Evolutionary conservation across 2,329 filamentous ascomycete species (phyloP), one percentile per base, ranked within the genome.

Genomic region (Pseudogymnoascus destructans): DNA sequence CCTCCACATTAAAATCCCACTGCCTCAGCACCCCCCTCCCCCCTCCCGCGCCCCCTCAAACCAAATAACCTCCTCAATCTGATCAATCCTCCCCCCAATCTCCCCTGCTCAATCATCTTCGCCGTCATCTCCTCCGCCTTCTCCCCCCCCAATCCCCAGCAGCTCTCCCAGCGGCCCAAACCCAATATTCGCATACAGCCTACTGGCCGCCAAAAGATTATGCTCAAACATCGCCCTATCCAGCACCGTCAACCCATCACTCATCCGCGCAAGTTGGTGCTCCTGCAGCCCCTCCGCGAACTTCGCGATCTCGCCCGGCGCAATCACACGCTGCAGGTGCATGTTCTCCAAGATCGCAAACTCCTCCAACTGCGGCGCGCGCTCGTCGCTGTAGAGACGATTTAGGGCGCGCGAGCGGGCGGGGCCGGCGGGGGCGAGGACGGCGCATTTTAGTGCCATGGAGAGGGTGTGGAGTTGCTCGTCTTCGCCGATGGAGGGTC

Each of bases 301-400:
- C 58, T 87, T 84, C 35, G 84, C 82, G 40, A 96, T 89, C 73
- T 98, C 93, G n/a, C 77, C 79, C 0, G 86, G 82, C 0, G 82
- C 81, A 55, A 98, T 77, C 3, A 98, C 77, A 5, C 91, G 82
- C 71, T 97, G 89, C 55, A 97, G 78, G 71, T 95, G 95, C 82
- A 98, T 97, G 76, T 97, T 97, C 75, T 97, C 93, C 11, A 98
- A 75, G 58, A 98, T 96, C 55, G 82, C 77, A 68, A 87, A 92
- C 72, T 97, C 89, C 30, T 85, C 81, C 1, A 93, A 80, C 55
- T 84, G 80, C 3, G 77, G 75, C 0, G 88, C 80, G 27, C 93
- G 82, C 64, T 97, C 93, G 71, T 98, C 93, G 72, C 95, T 95
- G 79, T 95, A 95, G 11, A 98, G 76, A 57, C 87, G 84, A 3